Evolutionary conservation across 148 eudicot genomes (phyloP).

Genomic region (Fagopyrum esculentum): DNA sequence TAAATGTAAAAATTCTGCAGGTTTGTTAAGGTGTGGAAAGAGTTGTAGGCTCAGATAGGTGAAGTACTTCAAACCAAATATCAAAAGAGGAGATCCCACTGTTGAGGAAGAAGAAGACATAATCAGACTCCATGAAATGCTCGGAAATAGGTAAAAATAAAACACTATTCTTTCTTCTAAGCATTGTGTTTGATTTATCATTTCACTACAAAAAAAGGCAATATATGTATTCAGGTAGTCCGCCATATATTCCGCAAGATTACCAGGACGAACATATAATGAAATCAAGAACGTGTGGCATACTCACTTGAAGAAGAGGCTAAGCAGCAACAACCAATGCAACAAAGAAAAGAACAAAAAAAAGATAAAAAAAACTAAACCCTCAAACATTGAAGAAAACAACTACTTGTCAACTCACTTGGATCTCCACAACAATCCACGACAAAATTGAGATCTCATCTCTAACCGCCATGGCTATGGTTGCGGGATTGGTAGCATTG

Average conservation of each 20-base stretch:
- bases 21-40: slow-evolving; percentile 70
- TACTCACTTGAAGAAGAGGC: slow-evolving; percentile 9
- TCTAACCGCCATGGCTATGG: neutral
- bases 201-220: neutral
- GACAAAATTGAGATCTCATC: neutral
- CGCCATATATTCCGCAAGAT: slow-evolving; percentile 3
- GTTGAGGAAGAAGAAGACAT: slow-evolving; percentile 65
- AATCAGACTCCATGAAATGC: slow-evolving; percentile 51
- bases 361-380: neutral
- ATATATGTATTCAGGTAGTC: slow-evolving; percentile 4
- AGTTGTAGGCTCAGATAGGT: slow-evolving; percentile 79
- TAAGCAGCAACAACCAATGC: neutral
- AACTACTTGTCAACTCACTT: neutral
- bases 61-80: slow-evolving; percentile 59
- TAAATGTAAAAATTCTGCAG: slow-evolving; percentile 14
- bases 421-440: slow-evolving; percentile 13
- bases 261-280: slow-evolving; percentile 12
- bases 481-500: no score
- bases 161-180: neutral
- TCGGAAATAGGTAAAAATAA: slow-evolving; percentile 58
- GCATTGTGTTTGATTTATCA: neutral
- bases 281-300: slow-evolving; percentile 15
- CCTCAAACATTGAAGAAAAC: neutral
- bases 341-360: neutral
- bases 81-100: slow-evolving; percentile 65